A percentile compares a stretch with the other conserved stretches of the same genome.
phyloP scores from a whole-genome alignment of 805 yeast genomes.

The Ogataea pini region DNA sequence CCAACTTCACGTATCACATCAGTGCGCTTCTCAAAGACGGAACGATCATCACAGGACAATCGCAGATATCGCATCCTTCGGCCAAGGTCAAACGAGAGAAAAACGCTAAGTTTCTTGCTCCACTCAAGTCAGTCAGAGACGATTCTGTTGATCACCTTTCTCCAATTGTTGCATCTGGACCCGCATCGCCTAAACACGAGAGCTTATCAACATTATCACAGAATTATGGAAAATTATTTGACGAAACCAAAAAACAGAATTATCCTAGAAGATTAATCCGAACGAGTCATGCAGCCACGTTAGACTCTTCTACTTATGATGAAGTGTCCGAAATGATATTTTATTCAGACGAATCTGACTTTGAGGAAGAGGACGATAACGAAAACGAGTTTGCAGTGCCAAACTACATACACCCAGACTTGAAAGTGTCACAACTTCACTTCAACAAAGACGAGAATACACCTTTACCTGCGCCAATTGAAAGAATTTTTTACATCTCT shows the following conservation, averaged over 20 bases:
- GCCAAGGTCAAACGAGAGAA: slow-evolving; percentile 1
- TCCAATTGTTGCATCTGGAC: slow-evolving; percentile 17
- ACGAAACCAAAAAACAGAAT: background rate
- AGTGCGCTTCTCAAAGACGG: slow-evolving; percentile 75
- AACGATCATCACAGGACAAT: slow-evolving; percentile 79
- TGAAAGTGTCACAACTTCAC: slow-evolving; percentile 71
- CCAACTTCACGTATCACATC: slow-evolving; percentile 84
- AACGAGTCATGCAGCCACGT: slow-evolving; percentile 1
- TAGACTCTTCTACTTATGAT: slow-evolving; percentile 6
- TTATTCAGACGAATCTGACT: slow-evolving; percentile 6
- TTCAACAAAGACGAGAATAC: slow-evolving; percentile 59
- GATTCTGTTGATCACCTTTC: slow-evolving; percentile 23
- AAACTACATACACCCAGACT: slow-evolving; percentile 76
- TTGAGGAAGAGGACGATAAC: slow-evolving; percentile 15
- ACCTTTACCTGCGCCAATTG: slow-evolving; percentile 74
- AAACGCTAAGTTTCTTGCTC: background rate
- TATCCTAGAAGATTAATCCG: background rate
- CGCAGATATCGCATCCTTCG: slow-evolving; percentile 87
- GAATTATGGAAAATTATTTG: background rate
- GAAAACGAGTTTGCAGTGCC: slow-evolving; percentile 59
- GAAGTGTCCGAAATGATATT: background rate
- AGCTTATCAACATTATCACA: background rate
- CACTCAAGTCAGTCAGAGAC: slow-evolving; percentile 14
- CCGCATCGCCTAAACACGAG: slow-evolving; percentile 3
- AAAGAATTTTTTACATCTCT: slow-evolving; percentile 74